Percentiles rank a stretch among this genome's conserved stretches.
phyloP scores from a whole-genome alignment of 2,329 filamentous ascomycete species.

The Pseudofabraea citricarpa region DNA sequence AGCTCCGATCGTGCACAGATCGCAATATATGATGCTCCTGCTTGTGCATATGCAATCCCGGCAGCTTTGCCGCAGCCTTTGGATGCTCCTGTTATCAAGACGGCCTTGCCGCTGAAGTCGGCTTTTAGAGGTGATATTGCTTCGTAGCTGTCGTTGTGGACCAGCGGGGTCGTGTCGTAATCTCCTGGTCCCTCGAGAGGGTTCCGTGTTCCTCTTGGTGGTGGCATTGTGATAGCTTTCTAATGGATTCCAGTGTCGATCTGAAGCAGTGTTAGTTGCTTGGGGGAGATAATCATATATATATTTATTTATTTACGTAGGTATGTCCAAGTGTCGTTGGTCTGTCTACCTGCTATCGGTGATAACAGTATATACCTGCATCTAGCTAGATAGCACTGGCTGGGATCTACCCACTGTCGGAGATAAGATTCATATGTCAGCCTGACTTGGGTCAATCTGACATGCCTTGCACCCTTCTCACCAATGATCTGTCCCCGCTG shows the following conservation, averaged over 20 bases:
- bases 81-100: conserved; percentile 51
- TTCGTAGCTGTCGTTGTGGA: conserved; percentile 46
- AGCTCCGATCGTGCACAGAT: conserved; percentile 45
- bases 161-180: conserved; percentile 2
- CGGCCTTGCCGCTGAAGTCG: conserved; percentile 32
- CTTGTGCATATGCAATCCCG: conserved; percentile 50
- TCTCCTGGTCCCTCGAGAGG: neutral
- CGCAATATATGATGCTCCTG: conserved; percentile 46
- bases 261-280: neutral
- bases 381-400: too few relatives aligned
- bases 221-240: too few relatives aligned
- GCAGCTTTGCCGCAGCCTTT: conserved; percentile 49
- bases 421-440: too few relatives aligned
- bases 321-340: too few relatives aligned
- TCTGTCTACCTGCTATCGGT: too few relatives aligned
- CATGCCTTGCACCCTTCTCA: too few relatives aligned
- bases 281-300: neutral
- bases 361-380: too few relatives aligned
- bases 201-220: neutral
- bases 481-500: too few relatives aligned
- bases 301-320: too few relatives aligned
- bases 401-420: too few relatives aligned
- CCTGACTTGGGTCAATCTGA: too few relatives aligned
- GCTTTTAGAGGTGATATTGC: conserved; percentile 38
- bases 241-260: too few relatives aligned